These are phyloP conservation scores for Hypsizygus marmoreus DNA, from an alignment of 768 basidiomycete species.

Conservation along the genomic window DNA sequence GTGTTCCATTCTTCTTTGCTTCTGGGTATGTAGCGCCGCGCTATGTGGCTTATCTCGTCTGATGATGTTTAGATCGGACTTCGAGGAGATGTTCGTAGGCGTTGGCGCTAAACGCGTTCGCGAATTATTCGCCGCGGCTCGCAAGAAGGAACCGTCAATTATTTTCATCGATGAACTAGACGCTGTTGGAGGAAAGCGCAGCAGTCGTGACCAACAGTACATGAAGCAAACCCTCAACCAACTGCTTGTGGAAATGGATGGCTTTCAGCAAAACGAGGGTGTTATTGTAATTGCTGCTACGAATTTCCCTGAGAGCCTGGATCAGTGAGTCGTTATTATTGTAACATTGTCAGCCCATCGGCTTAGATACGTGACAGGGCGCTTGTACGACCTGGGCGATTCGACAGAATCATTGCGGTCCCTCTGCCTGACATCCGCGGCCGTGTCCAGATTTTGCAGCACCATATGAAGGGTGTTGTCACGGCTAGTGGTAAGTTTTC, in stretches of 20 bases:
- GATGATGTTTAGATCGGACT: constrained; percentile 66
- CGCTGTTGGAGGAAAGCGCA: constrained; percentile 89
- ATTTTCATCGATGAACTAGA: constrained; percentile 98
- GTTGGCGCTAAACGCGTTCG: constrained; percentile 94
- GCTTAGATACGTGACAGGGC: constrained; percentile 53
- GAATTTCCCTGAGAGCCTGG: constrained; percentile 94
- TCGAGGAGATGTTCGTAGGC: constrained; percentile 98
- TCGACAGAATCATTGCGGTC: constrained; percentile 91
- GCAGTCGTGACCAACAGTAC: constrained; percentile 81
- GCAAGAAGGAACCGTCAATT: constrained; percentile 94
- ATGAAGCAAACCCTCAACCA: constrained; percentile 96
- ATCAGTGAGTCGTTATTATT: constrained; percentile 58
- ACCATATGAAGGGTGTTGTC: constrained; percentile 85
- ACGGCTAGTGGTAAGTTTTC: constrained; percentile 51
- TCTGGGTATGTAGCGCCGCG: constrained; percentile 61
- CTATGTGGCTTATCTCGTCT: constrained; percentile 15
- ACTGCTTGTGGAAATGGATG: constrained; percentile 95
- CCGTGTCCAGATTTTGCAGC: constrained; percentile 88
- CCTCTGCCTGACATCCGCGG: constrained; percentile 95
- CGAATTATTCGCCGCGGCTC: constrained; percentile 90
- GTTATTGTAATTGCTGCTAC: constrained; percentile 97
- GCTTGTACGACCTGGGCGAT: constrained; percentile 93
- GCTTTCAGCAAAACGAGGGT: constrained; percentile 91
- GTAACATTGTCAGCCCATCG: constrained; percentile 3
- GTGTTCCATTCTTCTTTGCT: constrained; percentile 96